Base-by-base conservation (phyloP, 139 green algal genomes). In the Chlamydomonas eustigma region DNA sequence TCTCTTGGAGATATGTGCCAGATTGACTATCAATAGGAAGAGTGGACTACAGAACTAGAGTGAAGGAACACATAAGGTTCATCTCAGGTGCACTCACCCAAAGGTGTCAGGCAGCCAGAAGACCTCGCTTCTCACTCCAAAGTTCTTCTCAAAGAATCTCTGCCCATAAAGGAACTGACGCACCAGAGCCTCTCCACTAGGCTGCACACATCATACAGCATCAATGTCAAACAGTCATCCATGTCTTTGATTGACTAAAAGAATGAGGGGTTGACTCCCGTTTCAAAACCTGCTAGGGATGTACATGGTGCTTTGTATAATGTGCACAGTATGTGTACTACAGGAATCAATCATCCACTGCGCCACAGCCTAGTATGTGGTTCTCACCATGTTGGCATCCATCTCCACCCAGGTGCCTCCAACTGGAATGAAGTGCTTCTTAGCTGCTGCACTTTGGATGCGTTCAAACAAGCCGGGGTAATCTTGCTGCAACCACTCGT, bases 371-470 rank as follows among this genome's bases (percentile, higher is more conserved):
- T n/a, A n/a, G n/a, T n/a, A n/a, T n/a, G n/a, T n/a, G n/a, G n/a
- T n/a, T n/a, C n/a, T n/a, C 28, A 76, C 71, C 79, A 84, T n/a
- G 79, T 84, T 85, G 64, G 70, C 77, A 71, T 85, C 80, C 76
- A 80, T 81, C 71, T 84, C 80, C 58, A 84, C 80, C 80, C 80
- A 84, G 4, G 71, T 74, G 8, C 78, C 75, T 18, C 80, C 75
- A 25, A 84, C 71, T 0, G 76, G 80, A 64, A 81, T 37, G 51
- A 84, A 84, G 22, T 64, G 51, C 3, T 75, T 75, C 12, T 28
- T 39, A 24, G 18, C 3, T 12, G 39, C 69, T 35, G 67, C 74
- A 39, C 28, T 52, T 39, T 71, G 50, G 0, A 83, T 38, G 50
- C 77, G 67, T 1, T 25, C 18, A 66, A 78, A 78, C 38, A 84